Evolutionary conservation across 2,329 filamentous ascomycete species (phyloP).

Genomic region (Fusarium lateritium): DNA sequence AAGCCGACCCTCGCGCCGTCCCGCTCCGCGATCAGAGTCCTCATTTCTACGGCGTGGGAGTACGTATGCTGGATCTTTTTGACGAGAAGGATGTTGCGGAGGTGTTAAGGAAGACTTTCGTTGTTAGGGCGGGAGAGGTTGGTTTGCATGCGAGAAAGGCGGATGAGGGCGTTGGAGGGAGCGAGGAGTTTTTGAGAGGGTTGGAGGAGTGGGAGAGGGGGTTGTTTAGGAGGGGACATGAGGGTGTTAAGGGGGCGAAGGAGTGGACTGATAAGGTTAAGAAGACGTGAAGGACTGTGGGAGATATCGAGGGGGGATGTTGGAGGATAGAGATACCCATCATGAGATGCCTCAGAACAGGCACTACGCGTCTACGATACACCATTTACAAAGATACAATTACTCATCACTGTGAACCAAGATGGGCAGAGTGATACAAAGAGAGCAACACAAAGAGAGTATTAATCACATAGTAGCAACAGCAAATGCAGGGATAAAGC

Average conservation of each 20-base stretch:
- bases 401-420: neutral
- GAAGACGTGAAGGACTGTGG: slow-evolving; percentile 48
- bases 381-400: neutral
- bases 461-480: neutral
- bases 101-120: slow-evolving; percentile 83
- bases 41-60: slow-evolving; percentile 90
- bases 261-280: slow-evolving; percentile 76
- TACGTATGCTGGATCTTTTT: slow-evolving; percentile 89
- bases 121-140: slow-evolving; percentile 83
- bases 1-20: slow-evolving; percentile 89
- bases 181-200: slow-evolving; percentile 85
- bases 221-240: slow-evolving; percentile 81
- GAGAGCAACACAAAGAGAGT: neutral
- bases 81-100: slow-evolving; percentile 85
- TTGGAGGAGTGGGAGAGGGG: slow-evolving; percentile 91
- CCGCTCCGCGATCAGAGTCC: slow-evolving; percentile 86
- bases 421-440: neutral
- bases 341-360: slow-evolving; percentile 29
- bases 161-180: slow-evolving; percentile 71
- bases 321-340: slow-evolving; percentile 43
- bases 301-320: neutral
- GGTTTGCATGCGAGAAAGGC: slow-evolving; percentile 91
- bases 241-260: slow-evolving; percentile 78
- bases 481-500: slow-evolving; percentile 36
- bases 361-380: slow-evolving; percentile 36